Evolutionary conservation across 2,329 filamentous ascomycete genomes (phyloP).

Genomic region (Fusarium sp.): DNA sequence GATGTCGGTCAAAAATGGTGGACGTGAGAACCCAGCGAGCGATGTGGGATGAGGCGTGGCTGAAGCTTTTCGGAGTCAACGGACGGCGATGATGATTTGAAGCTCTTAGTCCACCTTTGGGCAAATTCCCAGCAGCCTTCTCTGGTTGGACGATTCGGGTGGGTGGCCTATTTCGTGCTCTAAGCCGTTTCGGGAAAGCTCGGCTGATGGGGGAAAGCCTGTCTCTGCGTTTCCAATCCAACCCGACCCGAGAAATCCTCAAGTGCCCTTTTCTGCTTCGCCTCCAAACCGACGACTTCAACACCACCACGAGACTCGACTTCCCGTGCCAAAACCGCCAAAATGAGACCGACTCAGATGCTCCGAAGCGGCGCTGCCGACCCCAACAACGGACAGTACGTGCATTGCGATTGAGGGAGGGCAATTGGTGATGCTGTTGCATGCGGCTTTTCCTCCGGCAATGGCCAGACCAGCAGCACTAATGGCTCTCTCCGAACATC

Average conservation of each 20-base stretch:
- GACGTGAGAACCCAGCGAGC: conserved; percentile 12
- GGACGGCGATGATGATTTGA: conserved; percentile 48
- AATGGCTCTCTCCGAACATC: conserved; percentile 24
- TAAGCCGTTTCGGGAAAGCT: conserved; percentile 56
- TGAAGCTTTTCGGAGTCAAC: conserved; percentile 49
- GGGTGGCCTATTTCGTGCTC: conserved; percentile 40
- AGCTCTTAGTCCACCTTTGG: conserved; percentile 43
- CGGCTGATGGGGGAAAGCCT: conserved; percentile 51
- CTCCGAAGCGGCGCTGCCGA: conserved; percentile 53
- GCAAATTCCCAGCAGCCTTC: conserved; percentile 43
- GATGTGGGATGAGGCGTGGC: conserved; percentile 33
- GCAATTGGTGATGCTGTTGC: conserved; percentile 39
- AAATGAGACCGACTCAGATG: conserved; percentile 61
- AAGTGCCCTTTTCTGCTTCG: conserved; percentile 48
- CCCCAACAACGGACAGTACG: conserved; percentile 57
- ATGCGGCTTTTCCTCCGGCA: conserved; percentile 54
- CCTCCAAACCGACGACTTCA: conserved; percentile 45
- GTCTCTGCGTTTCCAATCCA: conserved; percentile 46
- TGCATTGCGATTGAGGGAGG: conserved; percentile 36
- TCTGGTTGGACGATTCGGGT: conserved; percentile 37
- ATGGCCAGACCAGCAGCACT: conserved; percentile 24
- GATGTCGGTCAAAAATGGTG: conserved; percentile 14
- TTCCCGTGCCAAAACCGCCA: conserved; percentile 48
- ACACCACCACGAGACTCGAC: conserved; percentile 40
- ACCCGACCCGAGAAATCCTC: conserved; percentile 49